A percentile compares a stretch with the other conserved stretches of the same genome.
Evolutionary conservation across 345 rosid genomes (phyloP).

Genomic region (Euphorbia lathyris): DNA sequence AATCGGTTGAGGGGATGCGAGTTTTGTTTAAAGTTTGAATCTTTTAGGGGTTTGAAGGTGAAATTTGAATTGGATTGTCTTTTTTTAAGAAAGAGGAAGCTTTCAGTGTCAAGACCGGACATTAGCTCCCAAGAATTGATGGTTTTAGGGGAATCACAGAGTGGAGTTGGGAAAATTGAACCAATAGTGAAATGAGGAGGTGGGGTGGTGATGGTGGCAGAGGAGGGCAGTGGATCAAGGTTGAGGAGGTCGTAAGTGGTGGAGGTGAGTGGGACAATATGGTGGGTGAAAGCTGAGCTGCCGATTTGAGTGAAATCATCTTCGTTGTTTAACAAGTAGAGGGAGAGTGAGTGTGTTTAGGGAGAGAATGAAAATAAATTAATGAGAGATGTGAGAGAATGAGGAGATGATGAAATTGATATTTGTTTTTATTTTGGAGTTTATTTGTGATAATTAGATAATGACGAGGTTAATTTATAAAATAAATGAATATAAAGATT

Average conservation of each 20-base stretch:
- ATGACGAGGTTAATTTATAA: too few species aligned
- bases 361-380: too few species aligned
- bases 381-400: too few species aligned
- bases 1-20: not conserved
- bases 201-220: slow-evolving; percentile 43
- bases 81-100: slow-evolving; percentile 60
- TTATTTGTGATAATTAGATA: too few species aligned
- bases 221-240: slow-evolving; percentile 52
- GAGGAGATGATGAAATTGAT: too few species aligned
- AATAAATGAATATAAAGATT: too few species aligned
- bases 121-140: slow-evolving; percentile 92
- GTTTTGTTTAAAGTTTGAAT: slow-evolving; percentile 25
- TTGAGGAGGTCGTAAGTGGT: slow-evolving; percentile 91
- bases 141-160: slow-evolving; percentile 47
- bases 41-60: too few species aligned
- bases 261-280: slow-evolving; percentile 90
- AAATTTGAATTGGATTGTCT: too few species aligned
- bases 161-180: slow-evolving; percentile 42
- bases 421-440: too few species aligned
- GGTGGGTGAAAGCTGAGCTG: slow-evolving; percentile 67
- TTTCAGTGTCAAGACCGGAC: slow-evolving; percentile 82
- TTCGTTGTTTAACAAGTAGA: slow-evolving; percentile 63
- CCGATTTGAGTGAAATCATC: slow-evolving; percentile 75
- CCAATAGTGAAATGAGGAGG: slow-evolving; percentile 47
- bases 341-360: too few species aligned